Percentiles rank a stretch among this genome's conserved stretches.
Evolutionary conservation across 257 asterid genomes (phyloP).

Genomic region (Nicotiana otophora): DNA sequence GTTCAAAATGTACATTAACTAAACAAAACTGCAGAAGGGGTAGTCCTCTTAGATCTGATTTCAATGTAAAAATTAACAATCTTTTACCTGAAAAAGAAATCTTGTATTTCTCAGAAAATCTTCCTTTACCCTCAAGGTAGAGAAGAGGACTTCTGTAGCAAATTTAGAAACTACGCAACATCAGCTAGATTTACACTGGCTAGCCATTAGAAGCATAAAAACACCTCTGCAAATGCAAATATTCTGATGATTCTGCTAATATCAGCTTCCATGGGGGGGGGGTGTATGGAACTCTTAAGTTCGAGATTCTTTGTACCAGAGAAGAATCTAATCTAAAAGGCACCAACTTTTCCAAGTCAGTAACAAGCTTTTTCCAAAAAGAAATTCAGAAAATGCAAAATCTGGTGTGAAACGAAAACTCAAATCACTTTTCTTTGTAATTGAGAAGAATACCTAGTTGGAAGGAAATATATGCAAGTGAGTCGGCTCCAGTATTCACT

Average conservation of each 20-base stretch:
- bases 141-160: not conserved
- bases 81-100: not conserved
- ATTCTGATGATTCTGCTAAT: not conserved
- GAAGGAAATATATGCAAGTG: not conserved
- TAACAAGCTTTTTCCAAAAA: not conserved
- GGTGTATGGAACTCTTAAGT: too few relatives aligned
- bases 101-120: not conserved
- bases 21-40: not conserved
- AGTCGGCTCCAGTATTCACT: not conserved
- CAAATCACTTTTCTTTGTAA: not conserved
- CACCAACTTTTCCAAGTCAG: slow-evolving; percentile 1
- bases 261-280: not conserved
- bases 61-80: not conserved
- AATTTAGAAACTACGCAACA: not conserved
- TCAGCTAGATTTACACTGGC: not conserved
- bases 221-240: not conserved
- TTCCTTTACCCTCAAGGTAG: not conserved
- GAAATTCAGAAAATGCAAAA: not conserved
- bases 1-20: not conserved
- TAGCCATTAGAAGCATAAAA: not conserved
- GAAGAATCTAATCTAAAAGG: not conserved
- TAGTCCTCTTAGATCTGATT: not conserved
- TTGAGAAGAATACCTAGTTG: not conserved
- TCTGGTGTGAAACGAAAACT: not conserved
- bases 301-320: slow-evolving; percentile 5